These are phyloP conservation scores for Phialophora verrucosa DNA, from an alignment of 2,329 filamentous ascomycete species.

Conservation along the genomic window DNA sequence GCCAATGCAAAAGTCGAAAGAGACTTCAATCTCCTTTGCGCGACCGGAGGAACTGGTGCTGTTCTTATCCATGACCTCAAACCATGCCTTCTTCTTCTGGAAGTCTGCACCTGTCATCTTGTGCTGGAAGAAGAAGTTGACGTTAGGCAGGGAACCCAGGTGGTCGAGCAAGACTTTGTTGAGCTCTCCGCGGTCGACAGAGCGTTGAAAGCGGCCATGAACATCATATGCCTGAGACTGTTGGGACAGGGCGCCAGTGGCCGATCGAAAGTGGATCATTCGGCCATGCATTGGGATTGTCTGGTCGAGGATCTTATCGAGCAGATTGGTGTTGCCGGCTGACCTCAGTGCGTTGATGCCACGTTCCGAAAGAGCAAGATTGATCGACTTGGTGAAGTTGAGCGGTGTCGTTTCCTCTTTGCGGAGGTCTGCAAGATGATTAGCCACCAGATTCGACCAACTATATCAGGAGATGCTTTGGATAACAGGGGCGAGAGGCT, in stretches of 20 bases:
- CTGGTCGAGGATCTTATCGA: slow-evolving; percentile 74
- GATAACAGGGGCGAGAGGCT: neutral
- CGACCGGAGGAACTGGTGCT: slow-evolving; percentile 44
- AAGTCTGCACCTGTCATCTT: slow-evolving; percentile 93
- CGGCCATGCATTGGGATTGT: slow-evolving; percentile 94
- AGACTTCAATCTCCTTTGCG: slow-evolving; percentile 75
- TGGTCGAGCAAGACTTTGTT: slow-evolving; percentile 85
- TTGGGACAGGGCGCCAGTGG: slow-evolving; percentile 71
- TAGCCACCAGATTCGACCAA: neutral
- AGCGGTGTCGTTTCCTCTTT: slow-evolving; percentile 81
- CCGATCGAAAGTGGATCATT: slow-evolving; percentile 83
- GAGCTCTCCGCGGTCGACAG: slow-evolving; percentile 80
- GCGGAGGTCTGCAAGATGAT: slow-evolving; percentile 71
- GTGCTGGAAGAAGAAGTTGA: slow-evolving; percentile 90
- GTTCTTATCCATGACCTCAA: slow-evolving; percentile 63
- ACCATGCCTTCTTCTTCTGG: slow-evolving; percentile 78
- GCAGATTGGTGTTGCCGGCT: slow-evolving; percentile 68
- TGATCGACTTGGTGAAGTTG: slow-evolving; percentile 99
- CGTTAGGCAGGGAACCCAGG: slow-evolving; percentile 82
- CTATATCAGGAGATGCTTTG: neutral
- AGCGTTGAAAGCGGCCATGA: slow-evolving; percentile 84
- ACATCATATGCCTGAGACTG: slow-evolving; percentile 88
- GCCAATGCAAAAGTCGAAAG: slow-evolving; percentile 92
- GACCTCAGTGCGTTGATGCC: slow-evolving; percentile 86
- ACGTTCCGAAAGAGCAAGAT: slow-evolving; percentile 89